Percentiles rank a stretch among this genome's conserved stretches.
Evolutionary conservation across 768 basidiomycete species (phyloP).

Genomic region (Boletus pseudopeckii): DNA sequence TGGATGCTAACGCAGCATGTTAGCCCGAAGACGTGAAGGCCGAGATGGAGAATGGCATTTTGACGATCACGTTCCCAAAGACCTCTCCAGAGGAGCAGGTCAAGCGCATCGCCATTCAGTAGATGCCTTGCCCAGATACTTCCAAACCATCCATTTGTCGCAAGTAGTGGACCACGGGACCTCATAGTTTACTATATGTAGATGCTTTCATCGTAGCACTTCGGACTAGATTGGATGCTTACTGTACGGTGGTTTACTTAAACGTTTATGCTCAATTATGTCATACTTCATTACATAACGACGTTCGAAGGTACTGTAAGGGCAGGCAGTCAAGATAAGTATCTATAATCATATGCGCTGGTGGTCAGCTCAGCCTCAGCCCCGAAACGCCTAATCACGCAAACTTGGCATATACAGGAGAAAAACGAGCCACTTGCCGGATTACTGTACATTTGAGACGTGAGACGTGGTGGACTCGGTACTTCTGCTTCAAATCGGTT

Average conservation of each 20-base stretch:
- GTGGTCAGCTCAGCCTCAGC: too few relatives aligned
- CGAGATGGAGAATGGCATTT: slow-evolving; percentile 44
- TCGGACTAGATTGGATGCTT: neutral
- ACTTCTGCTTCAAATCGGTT: too few relatives aligned
- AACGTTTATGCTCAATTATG: neutral
- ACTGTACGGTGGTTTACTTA: too few relatives aligned
- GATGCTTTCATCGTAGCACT: too few relatives aligned
- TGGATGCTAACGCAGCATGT: neutral
- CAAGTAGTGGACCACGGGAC: neutral
- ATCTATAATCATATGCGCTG: too few relatives aligned
- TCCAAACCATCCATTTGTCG: neutral
- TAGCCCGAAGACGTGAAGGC: slow-evolving; percentile 47
- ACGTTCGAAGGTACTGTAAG: too few relatives aligned
- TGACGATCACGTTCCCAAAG: slow-evolving; percentile 49
- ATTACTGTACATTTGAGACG: neutral
- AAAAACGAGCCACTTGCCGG: neutral
- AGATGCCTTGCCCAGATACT: neutral
- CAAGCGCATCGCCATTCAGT: slow-evolving; percentile 35
- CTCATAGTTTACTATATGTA: neutral
- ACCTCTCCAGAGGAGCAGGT: slow-evolving; percentile 37
- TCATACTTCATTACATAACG: too few relatives aligned
- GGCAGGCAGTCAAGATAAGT: too few relatives aligned
- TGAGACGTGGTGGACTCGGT: too few relatives aligned
- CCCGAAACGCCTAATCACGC: too few relatives aligned
- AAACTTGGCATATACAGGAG: neutral